Evolutionary conservation across 805 yeast species (phyloP).

Genomic region (Cyberlindnera maclurae): DNA sequence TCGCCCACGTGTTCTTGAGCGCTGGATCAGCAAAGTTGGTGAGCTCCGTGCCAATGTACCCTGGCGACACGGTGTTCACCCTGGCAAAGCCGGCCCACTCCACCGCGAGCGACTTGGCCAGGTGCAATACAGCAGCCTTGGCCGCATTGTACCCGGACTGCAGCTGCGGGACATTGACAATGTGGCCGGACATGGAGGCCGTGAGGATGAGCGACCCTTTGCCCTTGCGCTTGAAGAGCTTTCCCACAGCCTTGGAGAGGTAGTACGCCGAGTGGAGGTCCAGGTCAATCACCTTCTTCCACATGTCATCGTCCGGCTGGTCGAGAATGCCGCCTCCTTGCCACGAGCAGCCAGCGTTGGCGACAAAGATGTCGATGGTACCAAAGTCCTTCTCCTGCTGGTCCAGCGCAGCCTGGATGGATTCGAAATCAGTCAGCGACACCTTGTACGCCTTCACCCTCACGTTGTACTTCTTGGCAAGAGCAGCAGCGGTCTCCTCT

Average conservation of each 20-base stretch:
- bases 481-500: constrained; percentile 39
- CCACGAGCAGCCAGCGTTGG: constrained; percentile 91
- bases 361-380: constrained; percentile 74
- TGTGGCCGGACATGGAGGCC: constrained; percentile 84
- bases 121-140: constrained; percentile 76
- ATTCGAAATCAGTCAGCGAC: constrained; percentile 25
- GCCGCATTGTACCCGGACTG: constrained; percentile 87
- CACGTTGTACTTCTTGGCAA: constrained; percentile 55
- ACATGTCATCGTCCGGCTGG: constrained; percentile 39
- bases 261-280: constrained; percentile 79
- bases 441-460: constrained; percentile 49
- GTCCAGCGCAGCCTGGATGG: constrained; percentile 25
- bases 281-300: constrained; percentile 66
- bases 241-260: constrained; percentile 71
- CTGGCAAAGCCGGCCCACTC: constrained; percentile 86
- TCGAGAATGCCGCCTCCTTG: constrained; percentile 52
- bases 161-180: constrained; percentile 80
- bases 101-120: constrained; percentile 71
- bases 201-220: constrained; percentile 77
- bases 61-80: constrained; percentile 81
- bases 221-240: constrained; percentile 65
- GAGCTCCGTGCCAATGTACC: constrained; percentile 73
- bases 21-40: constrained; percentile 41
- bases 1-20: constrained; percentile 41
- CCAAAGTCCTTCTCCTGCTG: constrained; percentile 56